phyloP scores from a whole-genome alignment of 768 basidiomycete species.

The Boletus sensibilis region DNA sequence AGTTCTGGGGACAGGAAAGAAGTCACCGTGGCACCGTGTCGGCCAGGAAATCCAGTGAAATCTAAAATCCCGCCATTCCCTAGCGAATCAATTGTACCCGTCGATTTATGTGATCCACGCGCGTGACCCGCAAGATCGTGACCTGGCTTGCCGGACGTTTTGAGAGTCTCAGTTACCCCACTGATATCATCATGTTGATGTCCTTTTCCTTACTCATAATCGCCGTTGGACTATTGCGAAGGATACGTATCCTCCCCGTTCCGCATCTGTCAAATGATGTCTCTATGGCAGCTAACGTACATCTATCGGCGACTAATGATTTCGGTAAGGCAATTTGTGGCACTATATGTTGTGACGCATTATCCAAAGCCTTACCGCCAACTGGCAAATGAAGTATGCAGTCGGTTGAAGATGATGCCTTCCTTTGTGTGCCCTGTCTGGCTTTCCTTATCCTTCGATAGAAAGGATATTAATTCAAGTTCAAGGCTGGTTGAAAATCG shows the following conservation, averaged over 20 bases:
- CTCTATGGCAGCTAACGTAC: not conserved
- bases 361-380: not conserved
- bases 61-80: no score
- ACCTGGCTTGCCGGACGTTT: not conserved
- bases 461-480: no score
- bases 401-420: not conserved
- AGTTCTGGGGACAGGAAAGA: not conserved
- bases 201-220: not conserved
- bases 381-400: not conserved
- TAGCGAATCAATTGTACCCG: no score
- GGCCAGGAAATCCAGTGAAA: not conserved
- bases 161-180: not conserved
- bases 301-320: not conserved
- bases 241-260: not conserved
- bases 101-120: no score
- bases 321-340: no score
- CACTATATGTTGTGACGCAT: not conserved
- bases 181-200: not conserved
- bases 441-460: not conserved
- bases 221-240: not conserved
- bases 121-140: not conserved
- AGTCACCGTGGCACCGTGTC: not conserved
- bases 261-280: no score
- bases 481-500: not conserved
- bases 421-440: no score